Percentiles rank a stretch among this genome's conserved stretches.
These are phyloP conservation scores for Avena insularis DNA, from an alignment of 176 grass and related monocot genomes.

Conservation along the genomic window DNA sequence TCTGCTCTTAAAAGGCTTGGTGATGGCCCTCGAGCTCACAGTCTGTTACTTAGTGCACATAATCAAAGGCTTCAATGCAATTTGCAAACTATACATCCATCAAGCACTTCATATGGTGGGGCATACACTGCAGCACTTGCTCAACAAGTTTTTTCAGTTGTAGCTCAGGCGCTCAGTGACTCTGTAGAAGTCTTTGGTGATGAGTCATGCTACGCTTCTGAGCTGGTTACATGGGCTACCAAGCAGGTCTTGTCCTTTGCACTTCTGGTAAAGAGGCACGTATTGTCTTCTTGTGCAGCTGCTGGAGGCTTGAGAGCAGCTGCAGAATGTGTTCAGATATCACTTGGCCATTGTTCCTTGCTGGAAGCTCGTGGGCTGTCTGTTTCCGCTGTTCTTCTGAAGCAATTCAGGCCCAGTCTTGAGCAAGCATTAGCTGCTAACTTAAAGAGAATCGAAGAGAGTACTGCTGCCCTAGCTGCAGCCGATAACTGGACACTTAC, in stretches of 20 bases:
- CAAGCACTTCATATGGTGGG: conserved; percentile 92
- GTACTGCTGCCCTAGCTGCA: conserved; percentile 83
- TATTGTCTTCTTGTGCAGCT: conserved; percentile 90
- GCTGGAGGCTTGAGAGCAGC: conserved; percentile 91
- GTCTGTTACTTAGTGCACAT: conserved; percentile 84
- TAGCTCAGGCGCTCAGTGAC: conserved; percentile 89
- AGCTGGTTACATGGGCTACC: conserved; percentile 91
- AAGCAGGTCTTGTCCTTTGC: conserved; percentile 78
- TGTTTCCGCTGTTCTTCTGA: conserved; percentile 79
- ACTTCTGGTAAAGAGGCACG: conserved; percentile 85
- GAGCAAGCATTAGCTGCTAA: conserved; percentile 95
- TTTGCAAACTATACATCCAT: conserved; percentile 93
- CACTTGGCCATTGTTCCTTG: conserved; percentile 88
- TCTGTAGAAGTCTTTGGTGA: conserved; percentile 95
- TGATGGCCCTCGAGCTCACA: conserved; percentile 91
- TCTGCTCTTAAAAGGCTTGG: conserved; percentile 98
- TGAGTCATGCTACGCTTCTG: conserved; percentile 78
- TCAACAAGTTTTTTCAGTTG: conserved; percentile 90
- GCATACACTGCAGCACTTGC: conserved; percentile 91
- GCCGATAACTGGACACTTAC: conserved; percentile 90
- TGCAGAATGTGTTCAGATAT: conserved; percentile 95
- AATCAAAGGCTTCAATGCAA: conserved; percentile 94
- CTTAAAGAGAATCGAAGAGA: conserved; percentile 93
- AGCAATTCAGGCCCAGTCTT: conserved; percentile 84
- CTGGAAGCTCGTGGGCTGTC: conserved; percentile 86